phyloP scores from a whole-genome alignment of 2,329 filamentous ascomycete genomes.

The Calonectria multiphialidica region DNA sequence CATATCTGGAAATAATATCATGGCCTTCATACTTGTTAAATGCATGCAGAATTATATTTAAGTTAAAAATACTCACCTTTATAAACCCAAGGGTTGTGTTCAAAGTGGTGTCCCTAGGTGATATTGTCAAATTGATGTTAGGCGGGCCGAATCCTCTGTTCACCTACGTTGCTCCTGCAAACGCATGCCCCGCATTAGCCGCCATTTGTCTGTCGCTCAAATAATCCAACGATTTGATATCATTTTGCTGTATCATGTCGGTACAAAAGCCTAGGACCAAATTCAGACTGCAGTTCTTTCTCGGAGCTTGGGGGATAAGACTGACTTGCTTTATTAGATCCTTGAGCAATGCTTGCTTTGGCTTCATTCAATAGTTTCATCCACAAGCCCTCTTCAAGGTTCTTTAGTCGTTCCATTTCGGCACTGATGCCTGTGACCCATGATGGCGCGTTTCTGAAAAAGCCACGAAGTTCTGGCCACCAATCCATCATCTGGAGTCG shows the following conservation, averaged over 20 bases:
- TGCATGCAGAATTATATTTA: neutral
- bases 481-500: constrained; percentile 17
- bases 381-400: constrained; percentile 14
- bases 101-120: constrained; percentile 5
- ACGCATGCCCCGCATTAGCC: constrained; percentile 10
- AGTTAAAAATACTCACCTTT: neutral
- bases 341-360: neutral
- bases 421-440: constrained; percentile 9
- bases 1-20: constrained; percentile 12
- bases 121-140: neutral
- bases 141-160: neutral
- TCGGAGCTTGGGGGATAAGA: neutral
- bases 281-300: neutral
- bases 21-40: neutral
- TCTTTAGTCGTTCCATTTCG: constrained; percentile 13
- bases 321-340: constrained; percentile 16
- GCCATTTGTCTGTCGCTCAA: constrained; percentile 15
- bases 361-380: constrained; percentile 5
- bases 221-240: neutral
- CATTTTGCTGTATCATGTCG: constrained; percentile 12
- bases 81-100: constrained; percentile 14
- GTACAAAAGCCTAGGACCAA: constrained; percentile 7
- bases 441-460: constrained; percentile 5
- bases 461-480: constrained; percentile 8
- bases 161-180: constrained; percentile 3